Conservation (phyloP, 2,329 filamentous ascomycete genomes). For the Claviceps paspali region DNA sequence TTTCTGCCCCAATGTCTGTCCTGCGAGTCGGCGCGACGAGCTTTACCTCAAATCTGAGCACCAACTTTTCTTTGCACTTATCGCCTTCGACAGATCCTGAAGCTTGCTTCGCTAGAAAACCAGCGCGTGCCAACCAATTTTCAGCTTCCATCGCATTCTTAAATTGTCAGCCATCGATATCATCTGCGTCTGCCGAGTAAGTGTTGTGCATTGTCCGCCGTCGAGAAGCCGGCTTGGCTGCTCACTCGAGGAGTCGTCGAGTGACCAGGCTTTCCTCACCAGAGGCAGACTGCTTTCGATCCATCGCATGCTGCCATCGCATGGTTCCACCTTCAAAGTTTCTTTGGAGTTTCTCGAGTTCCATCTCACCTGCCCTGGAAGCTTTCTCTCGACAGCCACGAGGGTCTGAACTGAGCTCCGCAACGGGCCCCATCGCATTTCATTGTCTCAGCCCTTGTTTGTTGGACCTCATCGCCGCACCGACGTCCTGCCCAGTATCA, state of each 20-base stretch:
- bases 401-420: background rate
- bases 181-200: background rate
- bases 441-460: background rate
- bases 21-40: conserved; percentile 8
- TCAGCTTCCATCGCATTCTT: background rate
- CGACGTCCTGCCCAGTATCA: background rate
- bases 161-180: background rate
- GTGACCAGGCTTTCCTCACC: background rate
- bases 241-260: background rate
- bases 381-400: too few species aligned
- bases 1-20: conserved; percentile 9
- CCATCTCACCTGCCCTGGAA: too few species aligned
- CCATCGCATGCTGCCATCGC: background rate
- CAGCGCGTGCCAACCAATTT: conserved; percentile 5
- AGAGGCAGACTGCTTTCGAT: background rate
- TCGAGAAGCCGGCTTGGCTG: conserved; percentile 1
- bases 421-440: background rate
- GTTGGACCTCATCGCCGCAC: background rate
- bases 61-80: too few species aligned
- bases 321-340: background rate
- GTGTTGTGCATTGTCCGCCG: conserved; percentile 1
- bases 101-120: conserved; percentile 1
- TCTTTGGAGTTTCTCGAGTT: too few species aligned
- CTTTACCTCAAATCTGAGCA: conserved; percentile 5
- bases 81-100: background rate